Evolutionary conservation across 768 basidiomycete genomes (phyloP).

Genomic region (Asterophora lycoperdoides): DNA sequence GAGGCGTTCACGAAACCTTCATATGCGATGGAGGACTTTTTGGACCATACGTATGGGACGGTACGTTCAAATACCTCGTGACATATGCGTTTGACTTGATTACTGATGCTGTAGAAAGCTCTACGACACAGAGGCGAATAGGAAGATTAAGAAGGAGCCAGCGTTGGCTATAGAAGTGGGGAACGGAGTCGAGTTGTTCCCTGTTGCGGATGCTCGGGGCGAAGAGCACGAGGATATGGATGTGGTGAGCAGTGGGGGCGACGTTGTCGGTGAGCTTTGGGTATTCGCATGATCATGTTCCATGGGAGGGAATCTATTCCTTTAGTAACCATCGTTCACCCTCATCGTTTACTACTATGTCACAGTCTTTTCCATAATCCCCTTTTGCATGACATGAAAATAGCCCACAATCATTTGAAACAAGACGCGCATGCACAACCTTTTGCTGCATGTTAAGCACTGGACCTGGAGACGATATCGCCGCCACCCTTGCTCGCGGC

Average conservation of each 20-base stretch:
- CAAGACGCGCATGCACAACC: too few species aligned
- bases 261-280: constrained; percentile 10
- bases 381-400: too few species aligned
- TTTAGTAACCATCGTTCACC: not conserved
- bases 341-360: too few species aligned
- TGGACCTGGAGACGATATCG: too few species aligned
- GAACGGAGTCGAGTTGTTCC: constrained; percentile 10
- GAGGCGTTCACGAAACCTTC: constrained; percentile 93
- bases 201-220: not conserved
- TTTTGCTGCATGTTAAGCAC: too few species aligned
- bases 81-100: not conserved
- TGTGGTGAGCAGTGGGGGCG: constrained; percentile 3
- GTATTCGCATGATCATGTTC: not conserved
- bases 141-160: constrained; percentile 79
- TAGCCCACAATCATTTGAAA: too few species aligned
- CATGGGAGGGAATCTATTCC: not conserved
- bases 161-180: constrained; percentile 45
- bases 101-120: constrained; percentile 44
- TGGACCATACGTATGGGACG: constrained; percentile 89
- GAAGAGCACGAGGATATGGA: not conserved
- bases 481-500: too few species aligned
- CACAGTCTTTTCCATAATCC: too few species aligned
- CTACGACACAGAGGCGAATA: constrained; percentile 76
- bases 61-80: constrained; percentile 37
- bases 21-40: constrained; percentile 91